Evolutionary conservation across 108 stramenopile genomes (phyloP), one percentile per base, ranked within the genome.

Genomic region (Cylindrotheca closterium): DNA sequence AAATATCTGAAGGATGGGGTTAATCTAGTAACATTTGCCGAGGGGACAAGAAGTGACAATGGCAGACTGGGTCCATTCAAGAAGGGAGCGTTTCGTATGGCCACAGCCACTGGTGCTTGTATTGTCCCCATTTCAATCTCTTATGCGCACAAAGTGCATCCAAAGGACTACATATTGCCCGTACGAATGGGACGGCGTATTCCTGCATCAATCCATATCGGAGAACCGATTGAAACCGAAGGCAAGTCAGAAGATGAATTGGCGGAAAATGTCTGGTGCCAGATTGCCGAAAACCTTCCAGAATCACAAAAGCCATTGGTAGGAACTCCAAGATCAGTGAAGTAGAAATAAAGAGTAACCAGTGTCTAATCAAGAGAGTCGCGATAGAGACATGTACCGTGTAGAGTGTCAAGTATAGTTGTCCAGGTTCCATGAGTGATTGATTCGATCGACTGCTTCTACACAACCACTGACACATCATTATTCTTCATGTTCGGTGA

Each of bases 81-180:
- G 68, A 74, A 74, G 37, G 85, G 85, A 50, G 85, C 85, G 2
- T 86, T 83, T 65, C 80, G 80, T 64, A 86, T 86, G 85, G 85
- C 85, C 0, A 71, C 75, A 26, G 80, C 80, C 31, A 76, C 71
- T 23, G 73, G 73, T 12, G 77, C 79, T 2, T 73, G 73, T 7
- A 71, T 86, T 10, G 51, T 86, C 8, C 85, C 85, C 23, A 47
- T 86, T 21, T 77, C 75, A 17, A 86, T 86, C 54, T 33, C 46
- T 4, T 73, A 79, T 47, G 77, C 77, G 15, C 37, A 42, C 15
- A 42, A 42, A 15, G 37, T 42, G 37, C 37, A 42, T 15, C 37
- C 37, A 7, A 42, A 42, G 37, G 37, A 42, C 15, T 42, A 42
- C 15, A 15, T 42, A 7, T 42, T 42, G 37, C 37, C 37, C 15